Evolutionary conservation across 768 basidiomycete genomes (phyloP).

Genomic region (Kwoniella dendrophila): DNA sequence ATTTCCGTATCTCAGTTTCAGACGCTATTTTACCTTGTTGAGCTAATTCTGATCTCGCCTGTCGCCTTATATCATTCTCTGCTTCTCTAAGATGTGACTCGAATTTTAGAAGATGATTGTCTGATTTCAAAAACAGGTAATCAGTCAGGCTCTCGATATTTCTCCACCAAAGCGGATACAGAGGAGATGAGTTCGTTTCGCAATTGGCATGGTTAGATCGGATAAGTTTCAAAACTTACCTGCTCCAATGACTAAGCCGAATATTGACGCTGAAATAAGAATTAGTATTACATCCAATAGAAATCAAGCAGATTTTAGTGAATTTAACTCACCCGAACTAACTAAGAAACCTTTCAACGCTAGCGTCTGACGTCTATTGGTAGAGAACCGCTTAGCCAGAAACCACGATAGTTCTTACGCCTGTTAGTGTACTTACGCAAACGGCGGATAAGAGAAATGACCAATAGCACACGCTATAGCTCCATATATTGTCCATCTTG

Average conservation of each 20-base stretch:
- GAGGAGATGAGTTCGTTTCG: background rate
- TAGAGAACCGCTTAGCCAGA: background rate
- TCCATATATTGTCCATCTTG: constrained; percentile 52
- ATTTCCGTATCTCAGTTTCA: constrained; percentile 79
- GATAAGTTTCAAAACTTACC: constrained; percentile 22
- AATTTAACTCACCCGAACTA: constrained; percentile 64
- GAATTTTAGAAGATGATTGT: constrained; percentile 71
- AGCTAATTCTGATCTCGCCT: constrained; percentile 75
- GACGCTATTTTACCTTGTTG: constrained; percentile 75
- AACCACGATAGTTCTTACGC: background rate
- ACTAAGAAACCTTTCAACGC: constrained; percentile 80
- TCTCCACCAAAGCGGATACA: too few relatives aligned
- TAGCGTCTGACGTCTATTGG: constrained; percentile 70
- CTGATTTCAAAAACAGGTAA: too few relatives aligned
- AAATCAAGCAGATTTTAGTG: constrained; percentile 47
- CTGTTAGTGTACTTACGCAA: constrained; percentile 35
- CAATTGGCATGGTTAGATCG: background rate
- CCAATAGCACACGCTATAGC: constrained; percentile 40
- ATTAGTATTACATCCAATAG: background rate
- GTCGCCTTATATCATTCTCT: constrained; percentile 70
- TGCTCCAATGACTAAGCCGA: constrained; percentile 70
- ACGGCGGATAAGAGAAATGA: constrained; percentile 51
- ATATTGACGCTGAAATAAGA: constrained; percentile 60
- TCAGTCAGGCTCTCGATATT: too few relatives aligned
- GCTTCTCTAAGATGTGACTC: constrained; percentile 68